Percentiles rank a stretch among this genome's conserved stretches.
phyloP scores from a whole-genome alignment of 768 basidiomycete genomes.

The Collybia sp. region DNA sequence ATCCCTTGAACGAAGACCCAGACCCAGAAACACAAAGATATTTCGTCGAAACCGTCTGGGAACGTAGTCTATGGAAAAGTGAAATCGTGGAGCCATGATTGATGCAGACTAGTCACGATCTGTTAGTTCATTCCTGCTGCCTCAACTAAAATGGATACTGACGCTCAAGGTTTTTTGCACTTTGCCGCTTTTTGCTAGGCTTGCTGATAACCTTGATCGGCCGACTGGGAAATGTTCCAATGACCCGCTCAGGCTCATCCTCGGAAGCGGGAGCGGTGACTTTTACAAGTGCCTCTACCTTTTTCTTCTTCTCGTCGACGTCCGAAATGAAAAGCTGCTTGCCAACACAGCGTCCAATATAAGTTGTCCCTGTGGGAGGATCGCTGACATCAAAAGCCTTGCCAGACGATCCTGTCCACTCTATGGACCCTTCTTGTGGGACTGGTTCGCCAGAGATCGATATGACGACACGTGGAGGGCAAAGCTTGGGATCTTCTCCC shows the following conservation, averaged over 20 bases:
- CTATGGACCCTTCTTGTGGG: conserved; percentile 79
- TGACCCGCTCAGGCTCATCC: conserved; percentile 75
- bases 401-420: conserved; percentile 85
- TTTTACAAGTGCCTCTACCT: conserved; percentile 90
- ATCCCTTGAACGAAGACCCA: conserved; percentile 87
- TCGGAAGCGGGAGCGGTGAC: conserved; percentile 78
- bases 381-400: conserved; percentile 80
- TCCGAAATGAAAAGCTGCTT: conserved; percentile 95
- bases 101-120: conserved; percentile 71
- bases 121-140: not conserved
- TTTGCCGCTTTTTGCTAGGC: conserved; percentile 95
- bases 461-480: conserved; percentile 79
- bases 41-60: conserved; percentile 94
- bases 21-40: conserved; percentile 96
- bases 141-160: conserved; percentile 30
- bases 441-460: conserved; percentile 89
- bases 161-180: conserved; percentile 91
- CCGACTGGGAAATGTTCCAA: conserved; percentile 87
- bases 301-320: conserved; percentile 92
- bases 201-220: conserved; percentile 99
- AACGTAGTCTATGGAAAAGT: conserved; percentile 91
- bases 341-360: conserved; percentile 89
- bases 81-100: conserved; percentile 95
- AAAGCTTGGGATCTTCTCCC: conserved; percentile 69
- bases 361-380: conserved; percentile 78